phyloP scores from a whole-genome alignment of 73 alveolate genomes.

The Symbiodinium pilosum region DNA sequence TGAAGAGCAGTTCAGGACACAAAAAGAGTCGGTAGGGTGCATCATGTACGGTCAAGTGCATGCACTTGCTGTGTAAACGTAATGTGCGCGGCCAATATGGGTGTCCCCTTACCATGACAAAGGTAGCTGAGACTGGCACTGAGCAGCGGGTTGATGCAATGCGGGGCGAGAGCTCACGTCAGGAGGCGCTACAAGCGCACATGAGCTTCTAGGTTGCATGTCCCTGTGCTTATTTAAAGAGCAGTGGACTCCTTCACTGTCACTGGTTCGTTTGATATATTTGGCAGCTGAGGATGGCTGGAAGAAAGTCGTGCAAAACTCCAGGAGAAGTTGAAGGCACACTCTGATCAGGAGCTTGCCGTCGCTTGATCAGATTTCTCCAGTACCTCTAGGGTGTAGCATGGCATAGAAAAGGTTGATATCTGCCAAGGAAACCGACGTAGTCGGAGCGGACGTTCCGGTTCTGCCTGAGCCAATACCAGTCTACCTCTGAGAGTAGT shows the following conservation, averaged over 20 bases:
- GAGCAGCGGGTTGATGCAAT: no score
- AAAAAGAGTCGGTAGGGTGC: not conserved
- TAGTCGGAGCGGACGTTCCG: no score
- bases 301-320: constrained; percentile 63
- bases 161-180: not conserved
- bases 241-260: not conserved
- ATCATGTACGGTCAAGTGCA: not conserved
- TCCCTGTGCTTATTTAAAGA: no score
- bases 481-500: no score
- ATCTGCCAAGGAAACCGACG: no score
- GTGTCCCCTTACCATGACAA: no score
- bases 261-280: not conserved
- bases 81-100: no score
- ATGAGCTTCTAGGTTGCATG: not conserved
- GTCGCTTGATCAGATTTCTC: not conserved
- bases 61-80: not conserved
- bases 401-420: no score
- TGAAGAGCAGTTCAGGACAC: not conserved
- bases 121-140: no score
- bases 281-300: constrained; percentile 42
- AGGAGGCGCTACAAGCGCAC: constrained; percentile 6
- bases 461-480: no score
- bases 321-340: constrained; percentile 42
- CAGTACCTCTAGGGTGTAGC: no score
- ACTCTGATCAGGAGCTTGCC: constrained; percentile 30